Evolutionary conservation across 257 asterid species (phyloP), one percentile per base, ranked within the genome.

Genomic region (Nicotiana sylvestris): DNA sequence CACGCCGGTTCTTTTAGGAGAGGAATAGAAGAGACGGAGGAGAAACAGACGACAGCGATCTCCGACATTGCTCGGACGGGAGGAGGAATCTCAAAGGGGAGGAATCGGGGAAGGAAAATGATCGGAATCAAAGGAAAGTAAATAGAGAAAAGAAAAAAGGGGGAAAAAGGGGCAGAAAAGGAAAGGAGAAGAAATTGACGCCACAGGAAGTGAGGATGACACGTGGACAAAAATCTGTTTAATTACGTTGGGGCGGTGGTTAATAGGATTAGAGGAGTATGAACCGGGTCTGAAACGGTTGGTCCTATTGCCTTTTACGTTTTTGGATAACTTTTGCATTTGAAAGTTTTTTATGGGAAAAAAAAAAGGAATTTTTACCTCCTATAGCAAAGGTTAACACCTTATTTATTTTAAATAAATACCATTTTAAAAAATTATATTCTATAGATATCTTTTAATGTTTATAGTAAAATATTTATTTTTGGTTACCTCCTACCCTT

Each of bases 1-100:
- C 87, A 84, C 33, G 86, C 32, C 17, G 93, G 72, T 9, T 92
- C 90, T 85, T 82, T 86, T 7, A 86, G 82, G 30, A 87, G 81
- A 30, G 90, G 87, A 81, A 92, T 46, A 39, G 91, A 83, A 9
- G 91, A 86, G 53, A 88, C 66, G 58, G 89, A 18, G 83, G 94
- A 85, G 67, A 92, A 88, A 82, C 85, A 89, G n/a, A 92, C 88
- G 46, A 92, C 86, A 9, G 91, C 84, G 74, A 95, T 83, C 85
- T 91, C 94, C 32, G 94, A 91, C 98, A 93, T 88, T 81, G 68
- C 88, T 86, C 77, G 13, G 39, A 30, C 17, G n/a, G 25, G 67
- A 76, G 76, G 9, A n/a, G 25, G 30, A 12, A 77, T 67, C 83
- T 76, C 72, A 66, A 35, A 21, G 21, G 81, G 77, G 83, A 62